Base-by-base conservation (phyloP, 306 rosid species). In the Lathyrus sativus region DNA sequence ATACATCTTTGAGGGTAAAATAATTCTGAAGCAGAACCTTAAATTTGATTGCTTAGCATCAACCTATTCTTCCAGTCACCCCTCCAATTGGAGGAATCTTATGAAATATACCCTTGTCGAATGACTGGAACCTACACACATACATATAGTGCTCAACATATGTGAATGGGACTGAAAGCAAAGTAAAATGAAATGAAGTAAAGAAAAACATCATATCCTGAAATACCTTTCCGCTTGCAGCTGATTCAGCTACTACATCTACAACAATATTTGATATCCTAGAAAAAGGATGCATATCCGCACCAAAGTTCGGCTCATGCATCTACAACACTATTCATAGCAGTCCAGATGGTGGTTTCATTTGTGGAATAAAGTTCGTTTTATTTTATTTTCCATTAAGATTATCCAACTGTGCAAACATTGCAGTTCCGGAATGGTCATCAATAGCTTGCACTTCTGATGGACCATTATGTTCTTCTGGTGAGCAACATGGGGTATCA, bases 21-120 rank as follows among this genome's bases (percentile, higher is more conserved):
- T 78, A 68, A 89, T 83, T 83, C 93, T 85, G 77, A 89, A 89
- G 87, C 96, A 89, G 78, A 89, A 89, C 61, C 96, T 87, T 76
- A 87, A 76, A 79, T 89, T 90, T 35, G 88, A 24, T 69, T 87
- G 89, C 42, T 89, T 93, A 59, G 89, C 86, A 71, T 89, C 91
- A 74, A 83, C 78, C 93, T 82, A 80, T 89, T 85, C 77, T 90
- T 90, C 96, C 96, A 87, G 67, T 81, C n/a, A n/a, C n/a, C n/a
- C n/a, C n/a, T n/a, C 69, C 87, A 80, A 66, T 78, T 87, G 78
- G 91, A 82, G 31, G 96, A 90, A 45, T 91, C 88, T 62, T 90
- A 87, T 28, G 91, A 87, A 31, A 90, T 89, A 84, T 76, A 90
- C 10, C 96, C 96, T 85, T 87, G 91, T 43, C 95, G 74, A 80